phyloP scores from a whole-genome alignment of 2,329 filamentous ascomycete genomes.

The Verticillium longisporum region DNA sequence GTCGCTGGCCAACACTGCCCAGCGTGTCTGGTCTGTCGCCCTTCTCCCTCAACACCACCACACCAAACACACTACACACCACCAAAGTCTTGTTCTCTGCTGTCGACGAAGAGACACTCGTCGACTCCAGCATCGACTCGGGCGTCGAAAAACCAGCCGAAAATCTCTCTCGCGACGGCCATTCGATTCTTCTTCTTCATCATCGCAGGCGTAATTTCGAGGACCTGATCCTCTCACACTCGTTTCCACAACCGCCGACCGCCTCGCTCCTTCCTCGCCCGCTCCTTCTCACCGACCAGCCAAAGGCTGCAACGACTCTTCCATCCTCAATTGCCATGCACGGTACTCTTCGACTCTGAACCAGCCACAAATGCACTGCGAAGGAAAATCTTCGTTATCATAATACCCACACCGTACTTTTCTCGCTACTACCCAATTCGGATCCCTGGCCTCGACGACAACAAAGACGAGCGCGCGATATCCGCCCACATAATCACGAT shows the following conservation, averaged over 20 bases:
- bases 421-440: neutral
- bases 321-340: neutral
- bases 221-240: neutral
- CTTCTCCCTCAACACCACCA: neutral
- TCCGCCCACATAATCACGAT: constrained; percentile 25
- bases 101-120: neutral
- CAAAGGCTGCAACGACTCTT: neutral
- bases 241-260: neutral
- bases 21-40: neutral
- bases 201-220: neutral
- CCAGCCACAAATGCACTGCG: neutral
- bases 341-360: neutral
- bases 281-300: neutral
- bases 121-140: neutral
- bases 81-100: neutral
- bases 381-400: neutral
- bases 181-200: neutral
- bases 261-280: neutral
- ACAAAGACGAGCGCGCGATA: neutral
- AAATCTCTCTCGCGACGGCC: neutral
- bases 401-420: neutral
- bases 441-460: neutral
- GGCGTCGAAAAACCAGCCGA: neutral
- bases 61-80: neutral
- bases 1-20: neutral